These are phyloP conservation scores for Naganishia kalamii DNA, from an alignment of 768 basidiomycete genomes.

Conservation along the genomic window DNA sequence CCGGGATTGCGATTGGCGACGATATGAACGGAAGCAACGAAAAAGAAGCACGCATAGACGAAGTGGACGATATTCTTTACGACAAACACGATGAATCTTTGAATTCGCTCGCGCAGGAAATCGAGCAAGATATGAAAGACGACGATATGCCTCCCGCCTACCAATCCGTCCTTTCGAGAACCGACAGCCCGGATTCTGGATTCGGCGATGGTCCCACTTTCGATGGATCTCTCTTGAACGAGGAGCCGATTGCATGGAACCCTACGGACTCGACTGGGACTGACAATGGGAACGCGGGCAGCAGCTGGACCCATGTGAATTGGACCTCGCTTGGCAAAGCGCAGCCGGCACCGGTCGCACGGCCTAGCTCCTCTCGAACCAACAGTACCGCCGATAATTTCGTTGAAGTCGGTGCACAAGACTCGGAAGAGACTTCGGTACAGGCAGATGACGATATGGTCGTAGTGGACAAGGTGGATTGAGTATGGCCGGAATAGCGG, in stretches of 20 bases:
- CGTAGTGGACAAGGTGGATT: not conserved
- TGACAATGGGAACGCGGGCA: not conserved
- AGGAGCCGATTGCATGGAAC: not conserved
- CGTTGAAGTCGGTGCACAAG: not conserved
- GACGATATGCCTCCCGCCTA: not conserved
- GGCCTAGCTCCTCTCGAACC: not conserved
- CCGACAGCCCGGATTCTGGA: constrained; percentile 4
- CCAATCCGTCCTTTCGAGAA: not conserved
- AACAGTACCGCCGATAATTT: constrained; percentile 9
- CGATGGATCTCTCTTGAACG: not conserved
- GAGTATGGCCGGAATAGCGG: not conserved
- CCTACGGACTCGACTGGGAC: not conserved
- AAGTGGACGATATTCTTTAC: not conserved
- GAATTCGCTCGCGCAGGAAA: not conserved
- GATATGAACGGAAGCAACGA: not conserved
- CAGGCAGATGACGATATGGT: constrained; percentile 10
- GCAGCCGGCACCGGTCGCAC: not conserved
- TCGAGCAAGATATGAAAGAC: constrained; percentile 7
- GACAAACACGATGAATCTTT: not conserved
- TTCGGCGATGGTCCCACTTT: not conserved
- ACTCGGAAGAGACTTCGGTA: not conserved
- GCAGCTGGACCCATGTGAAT: constrained; percentile 9
- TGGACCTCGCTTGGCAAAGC: not conserved
- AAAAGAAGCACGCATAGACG: not conserved
- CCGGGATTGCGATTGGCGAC: not conserved